Evolutionary conservation across 495 filamentous ascomycete genomes (phyloP).

Genomic region (Penicillium tannophilum): DNA sequence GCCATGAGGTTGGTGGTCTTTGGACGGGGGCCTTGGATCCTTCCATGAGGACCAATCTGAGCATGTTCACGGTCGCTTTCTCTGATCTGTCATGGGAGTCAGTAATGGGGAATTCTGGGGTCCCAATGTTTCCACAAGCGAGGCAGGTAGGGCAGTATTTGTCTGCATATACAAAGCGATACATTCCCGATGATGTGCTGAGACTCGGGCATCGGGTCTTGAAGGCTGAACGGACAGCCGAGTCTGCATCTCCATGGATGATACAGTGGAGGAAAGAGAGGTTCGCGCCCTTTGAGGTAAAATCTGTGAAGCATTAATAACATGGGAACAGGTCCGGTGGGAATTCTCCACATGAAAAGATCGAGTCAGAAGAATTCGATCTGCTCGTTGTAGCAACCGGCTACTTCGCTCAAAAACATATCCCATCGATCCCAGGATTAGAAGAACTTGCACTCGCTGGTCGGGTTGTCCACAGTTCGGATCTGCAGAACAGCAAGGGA

Average conservation of each 20-base stretch:
- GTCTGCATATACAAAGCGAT: slow-evolving; percentile 59
- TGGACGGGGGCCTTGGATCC: slow-evolving; percentile 66
- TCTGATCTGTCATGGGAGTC: slow-evolving; percentile 74
- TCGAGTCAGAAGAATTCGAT: slow-evolving; percentile 58
- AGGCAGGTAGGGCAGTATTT: slow-evolving; percentile 78
- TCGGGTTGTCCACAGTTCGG: slow-evolving; percentile 64
- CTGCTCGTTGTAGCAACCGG: slow-evolving; percentile 74
- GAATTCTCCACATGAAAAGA: slow-evolving; percentile 1
- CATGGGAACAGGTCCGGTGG: background rate
- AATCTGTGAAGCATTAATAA: background rate
- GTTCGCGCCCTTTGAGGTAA: slow-evolving; percentile 17
- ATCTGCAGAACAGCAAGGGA: slow-evolving; percentile 33
- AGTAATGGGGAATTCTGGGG: slow-evolving; percentile 35
- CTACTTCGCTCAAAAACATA: slow-evolving; percentile 67
- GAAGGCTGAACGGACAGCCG: slow-evolving; percentile 36
- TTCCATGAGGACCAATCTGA: slow-evolving; percentile 77
- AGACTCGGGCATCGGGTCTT: slow-evolving; percentile 57
- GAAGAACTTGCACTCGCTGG: slow-evolving; percentile 20
- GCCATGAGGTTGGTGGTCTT: slow-evolving; percentile 69
- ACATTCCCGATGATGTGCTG: slow-evolving; percentile 52
- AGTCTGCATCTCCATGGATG: slow-evolving; percentile 49
- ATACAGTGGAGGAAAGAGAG: slow-evolving; percentile 46
- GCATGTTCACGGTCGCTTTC: slow-evolving; percentile 75
- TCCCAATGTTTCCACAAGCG: slow-evolving; percentile 70
- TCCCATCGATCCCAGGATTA: slow-evolving; percentile 49